phyloP scores from a whole-genome alignment of 2,329 filamentous ascomycete genomes.

The Aspergillus melleus region DNA sequence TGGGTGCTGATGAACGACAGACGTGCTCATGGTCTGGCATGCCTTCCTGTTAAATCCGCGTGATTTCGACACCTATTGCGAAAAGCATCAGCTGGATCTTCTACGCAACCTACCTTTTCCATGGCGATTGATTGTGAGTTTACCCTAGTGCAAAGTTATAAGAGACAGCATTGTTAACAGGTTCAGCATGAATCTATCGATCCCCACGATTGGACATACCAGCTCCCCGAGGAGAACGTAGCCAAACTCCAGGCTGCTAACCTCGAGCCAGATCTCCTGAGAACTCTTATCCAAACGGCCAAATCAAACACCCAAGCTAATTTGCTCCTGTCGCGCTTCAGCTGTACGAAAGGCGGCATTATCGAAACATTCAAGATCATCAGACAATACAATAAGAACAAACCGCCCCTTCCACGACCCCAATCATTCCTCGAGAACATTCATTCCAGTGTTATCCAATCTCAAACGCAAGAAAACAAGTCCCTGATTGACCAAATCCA shows the following conservation, averaged over 20 bases:
- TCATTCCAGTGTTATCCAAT: neutral
- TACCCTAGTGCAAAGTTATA: neutral
- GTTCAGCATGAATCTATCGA: slow-evolving; percentile 16
- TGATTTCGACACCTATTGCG: slow-evolving; percentile 67
- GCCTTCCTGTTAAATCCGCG: slow-evolving; percentile 73
- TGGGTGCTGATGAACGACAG: slow-evolving; percentile 33
- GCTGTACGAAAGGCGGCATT: neutral
- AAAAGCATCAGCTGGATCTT: slow-evolving; percentile 55
- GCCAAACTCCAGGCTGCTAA: slow-evolving; percentile 1
- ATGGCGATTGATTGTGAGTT: slow-evolving; percentile 54
- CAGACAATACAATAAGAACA: neutral
- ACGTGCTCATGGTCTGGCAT: slow-evolving; percentile 80
- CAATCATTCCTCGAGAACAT: neutral
- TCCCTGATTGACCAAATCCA: slow-evolving; percentile 41
- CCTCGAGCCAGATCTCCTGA: slow-evolving; percentile 7
- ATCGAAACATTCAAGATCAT: neutral
- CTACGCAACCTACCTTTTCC: slow-evolving; percentile 64
- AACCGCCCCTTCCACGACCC: neutral
- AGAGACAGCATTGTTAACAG: neutral
- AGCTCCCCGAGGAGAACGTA: neutral
- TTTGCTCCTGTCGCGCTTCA: neutral
- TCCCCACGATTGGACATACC: slow-evolving; percentile 11
- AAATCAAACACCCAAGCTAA: neutral
- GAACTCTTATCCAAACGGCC: neutral
- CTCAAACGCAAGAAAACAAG: neutral